Evolutionary conservation across 257 asterid species (phyloP).

Genomic region (Solanum neorickii): DNA sequence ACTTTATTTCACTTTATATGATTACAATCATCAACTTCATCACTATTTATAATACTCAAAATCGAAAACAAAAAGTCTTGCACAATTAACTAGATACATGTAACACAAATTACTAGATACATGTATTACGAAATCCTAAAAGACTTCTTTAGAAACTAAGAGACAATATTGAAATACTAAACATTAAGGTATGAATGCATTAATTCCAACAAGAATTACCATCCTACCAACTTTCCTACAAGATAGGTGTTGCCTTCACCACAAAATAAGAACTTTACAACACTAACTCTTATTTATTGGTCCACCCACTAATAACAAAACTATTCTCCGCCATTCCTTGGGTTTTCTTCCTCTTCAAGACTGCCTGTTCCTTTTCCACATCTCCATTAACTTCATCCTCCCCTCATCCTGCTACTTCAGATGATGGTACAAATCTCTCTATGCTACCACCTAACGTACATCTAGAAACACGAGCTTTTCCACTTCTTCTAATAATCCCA

Average conservation of each 20-base stretch:
- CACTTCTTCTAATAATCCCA: background rate
- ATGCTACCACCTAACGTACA: background rate
- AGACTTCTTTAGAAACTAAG: no score
- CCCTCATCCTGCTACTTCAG: background rate
- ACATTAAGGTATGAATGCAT: no score
- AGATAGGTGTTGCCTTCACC: slow-evolving; percentile 72
- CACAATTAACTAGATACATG: no score
- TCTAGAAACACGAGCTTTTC: background rate
- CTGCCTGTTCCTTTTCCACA: slow-evolving; percentile 6
- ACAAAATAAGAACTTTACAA: slow-evolving; percentile 62
- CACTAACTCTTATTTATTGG: slow-evolving; percentile 50
- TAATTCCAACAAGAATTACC: slow-evolving; percentile 27
- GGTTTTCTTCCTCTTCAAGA: slow-evolving; percentile 45
- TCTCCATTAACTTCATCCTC: slow-evolving; percentile 2
- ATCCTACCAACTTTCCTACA: slow-evolving; percentile 73
- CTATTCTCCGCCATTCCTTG: slow-evolving; percentile 19
- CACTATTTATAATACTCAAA: no score
- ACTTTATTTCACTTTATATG: no score
- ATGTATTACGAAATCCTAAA: no score
- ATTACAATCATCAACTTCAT: no score
- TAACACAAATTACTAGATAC: no score
- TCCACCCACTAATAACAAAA: slow-evolving; percentile 48
- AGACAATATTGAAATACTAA: no score
- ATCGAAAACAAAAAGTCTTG: no score
- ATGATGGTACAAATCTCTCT: background rate